Evolutionary conservation across 257 asterid genomes (phyloP), one percentile per base, ranked within the genome.

Genomic region (Fraxinus excelsior): DNA sequence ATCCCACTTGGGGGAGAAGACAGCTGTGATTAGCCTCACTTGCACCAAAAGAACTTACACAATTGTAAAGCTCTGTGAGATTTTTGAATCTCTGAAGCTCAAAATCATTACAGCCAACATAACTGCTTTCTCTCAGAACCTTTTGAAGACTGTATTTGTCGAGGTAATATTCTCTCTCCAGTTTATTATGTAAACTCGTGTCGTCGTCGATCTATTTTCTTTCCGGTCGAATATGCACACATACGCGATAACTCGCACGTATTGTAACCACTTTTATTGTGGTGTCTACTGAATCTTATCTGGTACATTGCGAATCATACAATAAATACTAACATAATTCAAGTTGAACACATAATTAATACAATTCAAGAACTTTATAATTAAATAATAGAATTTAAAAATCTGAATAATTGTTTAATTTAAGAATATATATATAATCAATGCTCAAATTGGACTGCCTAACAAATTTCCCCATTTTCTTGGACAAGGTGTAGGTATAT

Each of bases 1-100:
- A 32, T 81, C 87, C 9, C 74, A 84, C 44, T 82, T 91, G 96
- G 91, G 91, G 74, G 90, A 90, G 68, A 90, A 85, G 80, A 82
- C 84, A 23, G 38, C 85, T 19, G 94, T 85, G 65, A 93, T 91
- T 74, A 91, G 92, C 78, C 82, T 92, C 72, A 80, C 85, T 12
- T 92, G 97, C 85, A 80, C 76, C 44, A 87, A 90, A 73, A 81
- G 88, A 80, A 86, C 77, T 76, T 91, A 88, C 84, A 87, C 96
- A 35, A 85, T 92, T 83, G 81, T 90, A 1, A 80, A 87, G 77
- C 83, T 92, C 1, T 90, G 97, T 73, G 88, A 92, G 26, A 84
- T 85, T 34, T 90, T 92, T 65, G 97, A 92, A 76, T 81, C 92
- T 74, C 82, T 92, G 83, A 82, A 90, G 56, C 90, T 92, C 84